A percentile compares a stretch with the other conserved stretches of the same genome.
phyloP scores from a whole-genome alignment of 1,284 basidiomycete species.

The Coniferiporia sulphurascens region DNA sequence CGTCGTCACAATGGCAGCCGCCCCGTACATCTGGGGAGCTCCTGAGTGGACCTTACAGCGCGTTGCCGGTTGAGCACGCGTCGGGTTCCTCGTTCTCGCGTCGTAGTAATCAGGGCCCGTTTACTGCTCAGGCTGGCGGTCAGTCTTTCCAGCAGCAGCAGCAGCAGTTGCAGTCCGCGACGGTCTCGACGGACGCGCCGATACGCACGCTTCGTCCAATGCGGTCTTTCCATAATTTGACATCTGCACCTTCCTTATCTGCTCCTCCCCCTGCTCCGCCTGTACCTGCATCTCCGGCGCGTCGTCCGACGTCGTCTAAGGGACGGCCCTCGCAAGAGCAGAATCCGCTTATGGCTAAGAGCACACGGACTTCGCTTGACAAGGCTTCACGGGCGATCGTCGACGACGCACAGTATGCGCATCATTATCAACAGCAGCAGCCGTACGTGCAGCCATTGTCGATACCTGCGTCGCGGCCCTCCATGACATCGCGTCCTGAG shows the following conservation, averaged over 20 bases:
- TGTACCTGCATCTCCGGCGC: conserved; percentile 26
- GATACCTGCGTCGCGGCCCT: neutral
- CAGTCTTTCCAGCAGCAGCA: neutral
- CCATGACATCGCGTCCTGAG: conserved; percentile 26
- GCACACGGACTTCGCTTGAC: conserved; percentile 8
- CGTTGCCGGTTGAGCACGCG: neutral
- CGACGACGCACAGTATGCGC: neutral
- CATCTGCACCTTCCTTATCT: conserved; percentile 18
- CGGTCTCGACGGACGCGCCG: neutral
- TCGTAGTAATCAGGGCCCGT: neutral
- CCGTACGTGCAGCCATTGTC: conserved; percentile 14
- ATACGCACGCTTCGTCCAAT: conserved; percentile 37
- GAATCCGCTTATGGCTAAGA: neutral
- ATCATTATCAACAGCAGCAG: conserved; percentile 1
- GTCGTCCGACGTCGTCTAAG: conserved; percentile 19
- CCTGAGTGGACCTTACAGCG: neutral
- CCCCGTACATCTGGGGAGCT: neutral
- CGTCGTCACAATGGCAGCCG: neutral
- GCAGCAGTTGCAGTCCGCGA: neutral
- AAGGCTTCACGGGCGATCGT: conserved; percentile 3
- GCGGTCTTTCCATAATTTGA: conserved; percentile 53
- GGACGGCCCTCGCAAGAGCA: conserved; percentile 2
- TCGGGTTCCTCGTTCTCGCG: conserved; percentile 1
- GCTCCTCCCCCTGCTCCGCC: conserved; percentile 29
- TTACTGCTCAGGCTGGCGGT: neutral